phyloP scores from a whole-genome alignment of 2,329 filamentous ascomycete genomes.

The Trichoderma lentiforme region DNA sequence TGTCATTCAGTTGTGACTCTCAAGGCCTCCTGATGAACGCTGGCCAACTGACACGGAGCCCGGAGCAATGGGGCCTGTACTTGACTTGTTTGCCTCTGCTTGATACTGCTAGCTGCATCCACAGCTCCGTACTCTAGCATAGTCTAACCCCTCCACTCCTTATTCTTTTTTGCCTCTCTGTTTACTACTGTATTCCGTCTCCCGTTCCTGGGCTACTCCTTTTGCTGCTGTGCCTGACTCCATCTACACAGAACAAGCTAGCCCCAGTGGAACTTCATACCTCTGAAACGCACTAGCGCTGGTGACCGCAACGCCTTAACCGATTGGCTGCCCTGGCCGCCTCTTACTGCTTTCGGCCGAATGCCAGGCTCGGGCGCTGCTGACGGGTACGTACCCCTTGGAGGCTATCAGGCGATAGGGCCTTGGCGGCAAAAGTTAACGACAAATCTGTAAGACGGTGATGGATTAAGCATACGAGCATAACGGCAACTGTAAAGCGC shows the following conservation, averaged over 20 bases:
- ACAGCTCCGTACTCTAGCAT: not conserved
- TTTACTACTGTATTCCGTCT: not conserved
- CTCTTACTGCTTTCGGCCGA: constrained; percentile 9
- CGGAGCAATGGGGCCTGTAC: not conserved
- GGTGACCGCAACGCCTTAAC: not conserved
- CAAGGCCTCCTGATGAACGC: not conserved
- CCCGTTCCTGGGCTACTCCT: not conserved
- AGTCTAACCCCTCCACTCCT: not conserved
- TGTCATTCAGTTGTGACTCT: not conserved
- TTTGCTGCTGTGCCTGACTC: not conserved
- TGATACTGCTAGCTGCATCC: not conserved
- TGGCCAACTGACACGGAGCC: not conserved
- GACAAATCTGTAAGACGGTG: not conserved
- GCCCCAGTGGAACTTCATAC: not conserved
- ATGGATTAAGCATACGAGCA: constrained; percentile 5
- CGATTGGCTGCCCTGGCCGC: constrained; percentile 8
- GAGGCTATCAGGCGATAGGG: not conserved
- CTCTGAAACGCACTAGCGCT: constrained; percentile 18
- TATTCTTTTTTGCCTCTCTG: not conserved
- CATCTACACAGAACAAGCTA: not conserved
- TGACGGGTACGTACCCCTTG: not conserved
- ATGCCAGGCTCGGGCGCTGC: not conserved
- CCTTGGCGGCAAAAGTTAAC: not conserved
- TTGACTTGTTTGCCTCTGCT: not conserved
- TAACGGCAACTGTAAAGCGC: not conserved